Base-by-base conservation (phyloP, 2,329 filamentous ascomycete genomes). In the Ascochyta pisi region DNA sequence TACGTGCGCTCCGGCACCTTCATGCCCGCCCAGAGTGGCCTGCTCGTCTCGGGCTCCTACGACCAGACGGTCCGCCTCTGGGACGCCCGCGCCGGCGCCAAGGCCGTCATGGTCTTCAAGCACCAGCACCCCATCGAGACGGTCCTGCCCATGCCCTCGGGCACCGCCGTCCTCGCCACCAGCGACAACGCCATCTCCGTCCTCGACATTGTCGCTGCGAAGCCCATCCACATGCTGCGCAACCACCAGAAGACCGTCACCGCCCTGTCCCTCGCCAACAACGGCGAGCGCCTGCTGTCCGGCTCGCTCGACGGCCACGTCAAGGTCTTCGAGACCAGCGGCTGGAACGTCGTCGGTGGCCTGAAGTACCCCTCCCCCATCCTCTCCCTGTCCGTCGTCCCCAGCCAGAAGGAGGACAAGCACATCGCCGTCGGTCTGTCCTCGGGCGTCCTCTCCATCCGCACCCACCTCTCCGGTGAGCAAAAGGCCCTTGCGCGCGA, bases 231-330 rank as follows among this genome's bases (percentile, higher is more conserved):
- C 66, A 82, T 96, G 71, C 88, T 99, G 61, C 89, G 88, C 66
- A 98, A 96, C 74, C 95, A 99, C 77, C 95, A 99, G 73, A 99
- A 98, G 85, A 96, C 95, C 0, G 93, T 99, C 57, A 98, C 95
- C 0, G 88, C 90, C 7, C 83, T 99, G 50, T 88, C 89, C 47
- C 81, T 96, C 31, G 93, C 92, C 7, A 93, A 91, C 40, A 86
- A 90, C 64, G 91, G 90, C 42, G 86, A 86, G 46, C 86, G 95
- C 46, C 83, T 99, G 53, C 85, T 99, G 50, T 93, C 89, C 62
- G 95, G 92, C 76, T 92, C 89, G 19, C 83, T 99, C 41, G 95
- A 99, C 75, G 96, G 95, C 9, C 95, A 98, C 77, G 88, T 98
- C 79, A 99, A 99, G 79, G 87, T 99, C 35, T 98, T 96, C 69